A percentile compares a stretch with the other conserved stretches of the same genome.
These are phyloP conservation scores for Epichloe hybrida DNA, from an alignment of 2,329 filamentous ascomycete genomes.

Conservation along the genomic window DNA sequence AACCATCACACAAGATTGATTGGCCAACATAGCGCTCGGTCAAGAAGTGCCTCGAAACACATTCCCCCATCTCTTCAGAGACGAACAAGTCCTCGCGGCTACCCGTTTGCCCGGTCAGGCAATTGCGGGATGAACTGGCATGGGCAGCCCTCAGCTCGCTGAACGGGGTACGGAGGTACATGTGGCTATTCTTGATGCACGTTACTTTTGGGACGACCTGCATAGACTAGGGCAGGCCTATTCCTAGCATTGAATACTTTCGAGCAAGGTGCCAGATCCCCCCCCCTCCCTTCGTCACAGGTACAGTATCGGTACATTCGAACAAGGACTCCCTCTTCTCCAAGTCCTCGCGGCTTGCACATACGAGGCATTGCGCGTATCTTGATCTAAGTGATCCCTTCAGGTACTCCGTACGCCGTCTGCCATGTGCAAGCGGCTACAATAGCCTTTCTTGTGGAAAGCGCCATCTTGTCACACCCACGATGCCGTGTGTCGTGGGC, in stretches of 20 bases:
- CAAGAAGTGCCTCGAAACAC: conserved; percentile 1
- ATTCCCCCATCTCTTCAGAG: background rate
- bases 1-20: conserved; percentile 2
- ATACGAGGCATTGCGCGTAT: background rate
- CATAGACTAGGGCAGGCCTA: background rate
- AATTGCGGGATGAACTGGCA: background rate
- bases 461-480: conserved; percentile 2
- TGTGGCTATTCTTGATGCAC: background rate
- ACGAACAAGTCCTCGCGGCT: background rate
- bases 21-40: conserved; percentile 2
- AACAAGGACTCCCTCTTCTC: no score
- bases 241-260: background rate
- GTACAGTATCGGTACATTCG: background rate
- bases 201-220: background rate
- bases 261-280: background rate
- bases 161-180: background rate
- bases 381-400: background rate
- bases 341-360: background rate
- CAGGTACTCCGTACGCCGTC: background rate
- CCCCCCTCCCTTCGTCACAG: background rate
- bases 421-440: background rate
- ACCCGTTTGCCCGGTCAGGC: background rate
- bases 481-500: background rate
- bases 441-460: background rate
- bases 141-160: background rate